Base-by-base conservation (phyloP, 192 early-diverging fungal genomes). In the Jimgerdemannia flammicorona region DNA sequence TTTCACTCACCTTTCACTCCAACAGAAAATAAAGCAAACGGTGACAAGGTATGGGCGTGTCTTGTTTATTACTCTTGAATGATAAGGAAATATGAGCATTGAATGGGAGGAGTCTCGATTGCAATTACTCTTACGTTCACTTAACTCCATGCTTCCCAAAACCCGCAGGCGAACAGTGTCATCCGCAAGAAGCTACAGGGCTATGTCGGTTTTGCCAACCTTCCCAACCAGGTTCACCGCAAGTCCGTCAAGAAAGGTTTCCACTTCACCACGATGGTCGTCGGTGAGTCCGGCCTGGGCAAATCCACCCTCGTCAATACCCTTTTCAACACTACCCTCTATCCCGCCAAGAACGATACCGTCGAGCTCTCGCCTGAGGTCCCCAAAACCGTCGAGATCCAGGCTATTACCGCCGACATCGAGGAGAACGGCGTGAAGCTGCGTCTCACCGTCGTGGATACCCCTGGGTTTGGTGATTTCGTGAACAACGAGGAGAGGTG, bases 231-330 rank as follows among this genome's bases (percentile, higher is more conserved):
- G 83, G 94, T 97, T 70, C 94, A 98, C 79, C 87, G 92, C 77
- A 95, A 96, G 85, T 94, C 94, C 4, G 88, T 97, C 41, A 97
- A 99, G 86, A 91, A 93, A 66, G 96, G 96, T 7, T 99, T 99
- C 85, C 89, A 92, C 72, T 98, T 99, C 80, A 98, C 95, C 70
- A 74, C 95, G 83, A 98, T 99, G 96, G 93, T 97, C 20, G 97
- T 98, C 44, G 97, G 93, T 65, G 94, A 96, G 78, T 93, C 96
- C 63, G 98, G 98, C 41, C 87, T 98, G 40, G 98, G 98, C 72
- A 99, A 99, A 89, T 95, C 95, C 18, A 99, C 98, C 17, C 85
- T 99, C 40, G 93, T 98, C 84, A 99, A 99, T 89, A 99, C 98
- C 42, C 80, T 99, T 67, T 99, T 98, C 80, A 93, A 95, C 77